A percentile compares a stretch with the other conserved stretches of the same genome.
phyloP scores from a whole-genome alignment of 2,329 filamentous ascomycete genomes.

The Sarocladium strictum region DNA sequence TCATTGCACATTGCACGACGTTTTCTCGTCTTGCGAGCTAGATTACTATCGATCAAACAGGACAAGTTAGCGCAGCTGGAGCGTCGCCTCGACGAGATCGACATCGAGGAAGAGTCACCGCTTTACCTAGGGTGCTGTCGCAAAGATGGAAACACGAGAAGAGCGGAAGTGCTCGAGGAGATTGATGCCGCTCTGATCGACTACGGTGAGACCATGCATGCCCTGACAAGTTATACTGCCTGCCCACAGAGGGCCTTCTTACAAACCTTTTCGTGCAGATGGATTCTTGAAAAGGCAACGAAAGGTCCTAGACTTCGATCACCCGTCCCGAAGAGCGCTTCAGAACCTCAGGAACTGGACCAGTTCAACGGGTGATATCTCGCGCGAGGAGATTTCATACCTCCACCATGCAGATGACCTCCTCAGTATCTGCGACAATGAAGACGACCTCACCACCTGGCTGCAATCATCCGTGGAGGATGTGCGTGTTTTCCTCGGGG shows the following conservation, averaged over 20 bases:
- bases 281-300: not conserved
- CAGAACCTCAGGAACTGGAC: not conserved
- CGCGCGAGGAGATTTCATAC: not conserved
- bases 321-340: not conserved
- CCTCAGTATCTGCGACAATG: not conserved
- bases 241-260: no score
- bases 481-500: not conserved
- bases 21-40: not conserved
- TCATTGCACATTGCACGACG: not conserved
- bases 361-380: not conserved
- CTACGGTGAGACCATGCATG: not conserved
- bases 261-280: not conserved
- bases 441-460: not conserved
- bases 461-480: not conserved
- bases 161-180: not conserved
- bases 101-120: not conserved
- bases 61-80: not conserved
- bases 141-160: not conserved
- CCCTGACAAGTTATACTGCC: no score
- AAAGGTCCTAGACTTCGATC: not conserved
- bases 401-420: not conserved
- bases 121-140: not conserved
- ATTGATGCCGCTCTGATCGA: not conserved
- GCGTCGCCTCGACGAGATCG: not conserved
- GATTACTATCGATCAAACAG: not conserved